Conservation (phyloP, 306 rosid species). For the Dalbergia cochinchinensis region DNA sequence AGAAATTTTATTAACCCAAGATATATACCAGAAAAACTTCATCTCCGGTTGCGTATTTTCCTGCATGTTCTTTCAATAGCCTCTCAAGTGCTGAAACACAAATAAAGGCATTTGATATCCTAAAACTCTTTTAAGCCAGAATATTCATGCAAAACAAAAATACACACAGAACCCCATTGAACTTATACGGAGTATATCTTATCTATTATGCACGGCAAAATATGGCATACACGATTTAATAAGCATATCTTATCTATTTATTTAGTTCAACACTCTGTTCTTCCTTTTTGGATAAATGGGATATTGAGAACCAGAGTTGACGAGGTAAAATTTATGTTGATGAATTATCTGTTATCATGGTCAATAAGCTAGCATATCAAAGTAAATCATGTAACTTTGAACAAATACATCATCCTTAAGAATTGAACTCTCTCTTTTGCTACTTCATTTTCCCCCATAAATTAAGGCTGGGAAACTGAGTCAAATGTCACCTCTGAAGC, state of each 20-base stretch:
- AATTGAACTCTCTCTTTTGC: too few relatives aligned
- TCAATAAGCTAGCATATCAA: too few relatives aligned
- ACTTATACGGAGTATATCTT: neutral
- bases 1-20: too few relatives aligned
- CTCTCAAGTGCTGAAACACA: neutral
- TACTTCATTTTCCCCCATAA: too few relatives aligned
- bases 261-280: neutral
- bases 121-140: neutral
- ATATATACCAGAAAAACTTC: too few relatives aligned
- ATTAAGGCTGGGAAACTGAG: too few relatives aligned
- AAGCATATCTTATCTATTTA: neutral
- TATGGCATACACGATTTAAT: neutral
- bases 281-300: neutral
- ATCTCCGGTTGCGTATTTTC: too few relatives aligned
- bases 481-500: constrained; percentile 57
- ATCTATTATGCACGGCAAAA: neutral
- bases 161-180: neutral
- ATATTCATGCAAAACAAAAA: neutral
- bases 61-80: too few relatives aligned
- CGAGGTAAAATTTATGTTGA: neutral
- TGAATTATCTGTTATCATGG: neutral
- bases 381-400: too few relatives aligned
- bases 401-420: too few relatives aligned
- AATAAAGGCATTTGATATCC: neutral
- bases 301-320: neutral